A percentile compares a stretch with the other conserved stretches of the same genome.
Conservation (phyloP, 208 protist genomes). For the Trypanosoma theileri region DNA sequence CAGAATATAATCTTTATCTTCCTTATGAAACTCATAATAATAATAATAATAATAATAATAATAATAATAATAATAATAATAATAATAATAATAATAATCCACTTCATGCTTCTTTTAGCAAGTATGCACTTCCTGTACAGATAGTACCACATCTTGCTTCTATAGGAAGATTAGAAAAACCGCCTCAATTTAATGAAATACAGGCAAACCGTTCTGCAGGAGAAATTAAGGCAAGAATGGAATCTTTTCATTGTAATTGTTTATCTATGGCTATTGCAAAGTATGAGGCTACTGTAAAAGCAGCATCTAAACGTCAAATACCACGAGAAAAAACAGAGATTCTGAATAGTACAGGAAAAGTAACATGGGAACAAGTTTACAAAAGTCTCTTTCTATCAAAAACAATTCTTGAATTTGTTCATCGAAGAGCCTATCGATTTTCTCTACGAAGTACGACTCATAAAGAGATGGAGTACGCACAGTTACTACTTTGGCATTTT, state of each 20-base stretch:
- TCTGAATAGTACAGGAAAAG: background rate
- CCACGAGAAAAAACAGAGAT: background rate
- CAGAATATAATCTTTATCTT: slow-evolving; percentile 44
- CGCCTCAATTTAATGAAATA: slow-evolving; percentile 44
- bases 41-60: slow-evolving; percentile 28
- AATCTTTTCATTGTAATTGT: slow-evolving; percentile 39
- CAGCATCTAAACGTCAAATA: slow-evolving; percentile 1
- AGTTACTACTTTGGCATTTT: slow-evolving; percentile 42
- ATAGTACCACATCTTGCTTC: slow-evolving; percentile 31
- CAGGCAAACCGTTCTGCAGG: slow-evolving; percentile 42
- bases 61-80: too few relatives aligned
- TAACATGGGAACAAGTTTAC: slow-evolving; percentile 34
- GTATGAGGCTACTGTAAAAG: slow-evolving; percentile 35
- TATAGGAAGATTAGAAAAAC: slow-evolving; percentile 46
- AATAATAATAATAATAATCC: too few relatives aligned
- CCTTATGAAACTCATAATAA: slow-evolving; percentile 29
- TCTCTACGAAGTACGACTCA: slow-evolving; percentile 35
- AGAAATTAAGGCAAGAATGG: slow-evolving; percentile 21
- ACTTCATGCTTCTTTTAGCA: too few relatives aligned
- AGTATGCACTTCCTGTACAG: slow-evolving; percentile 42
- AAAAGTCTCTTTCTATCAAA: slow-evolving; percentile 35
- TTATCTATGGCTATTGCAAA: slow-evolving; percentile 39
- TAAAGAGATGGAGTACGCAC: slow-evolving; percentile 43
- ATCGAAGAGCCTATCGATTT: slow-evolving; percentile 56
- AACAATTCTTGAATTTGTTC: slow-evolving; percentile 45